phyloP scores from a whole-genome alignment of 192 early-diverging fungal species.

The Phlyctochytrium bullatum region DNA sequence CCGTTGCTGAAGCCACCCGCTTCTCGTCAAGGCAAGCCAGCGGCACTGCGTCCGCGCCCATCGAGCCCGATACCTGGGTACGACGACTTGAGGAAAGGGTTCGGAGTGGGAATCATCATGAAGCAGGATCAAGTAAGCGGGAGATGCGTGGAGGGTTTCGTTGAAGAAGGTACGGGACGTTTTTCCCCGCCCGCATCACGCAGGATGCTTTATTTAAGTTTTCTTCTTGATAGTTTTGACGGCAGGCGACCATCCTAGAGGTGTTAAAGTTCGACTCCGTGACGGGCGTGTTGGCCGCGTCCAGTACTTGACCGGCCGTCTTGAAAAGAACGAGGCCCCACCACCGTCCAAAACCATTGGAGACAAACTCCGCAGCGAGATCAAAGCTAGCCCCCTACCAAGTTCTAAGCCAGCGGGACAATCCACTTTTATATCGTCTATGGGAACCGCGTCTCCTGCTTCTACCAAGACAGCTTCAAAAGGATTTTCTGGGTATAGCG shows the following conservation, averaged over 20 bases:
- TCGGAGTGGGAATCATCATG: conserved; percentile 31
- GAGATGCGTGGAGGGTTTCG: conserved; percentile 25
- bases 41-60: neutral
- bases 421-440: conserved; percentile 8
- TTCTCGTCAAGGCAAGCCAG: neutral
- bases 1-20: neutral
- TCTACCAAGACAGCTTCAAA: neutral
- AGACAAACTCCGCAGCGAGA: too few species aligned
- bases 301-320: conserved; percentile 26
- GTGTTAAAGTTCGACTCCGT: conserved; percentile 40
- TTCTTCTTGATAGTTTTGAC: conserved; percentile 31
- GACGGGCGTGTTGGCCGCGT: conserved; percentile 43
- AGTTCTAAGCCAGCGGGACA: neutral
- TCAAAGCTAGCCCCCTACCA: too few species aligned
- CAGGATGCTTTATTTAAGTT: neutral
- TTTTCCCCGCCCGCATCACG: conserved; percentile 1
- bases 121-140: conserved; percentile 43
- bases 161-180: conserved; percentile 24
- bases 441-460: neutral
- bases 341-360: too few species aligned
- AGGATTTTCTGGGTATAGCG: too few species aligned
- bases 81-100: conserved; percentile 7
- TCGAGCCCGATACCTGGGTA: conserved; percentile 12
- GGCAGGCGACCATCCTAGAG: conserved; percentile 35
- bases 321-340: too few species aligned